A percentile compares a stretch with the other conserved stretches of the same genome.
These are phyloP conservation scores for Candida sphagnicola DNA, from an alignment of 805 yeast species.

Conservation along the genomic window DNA sequence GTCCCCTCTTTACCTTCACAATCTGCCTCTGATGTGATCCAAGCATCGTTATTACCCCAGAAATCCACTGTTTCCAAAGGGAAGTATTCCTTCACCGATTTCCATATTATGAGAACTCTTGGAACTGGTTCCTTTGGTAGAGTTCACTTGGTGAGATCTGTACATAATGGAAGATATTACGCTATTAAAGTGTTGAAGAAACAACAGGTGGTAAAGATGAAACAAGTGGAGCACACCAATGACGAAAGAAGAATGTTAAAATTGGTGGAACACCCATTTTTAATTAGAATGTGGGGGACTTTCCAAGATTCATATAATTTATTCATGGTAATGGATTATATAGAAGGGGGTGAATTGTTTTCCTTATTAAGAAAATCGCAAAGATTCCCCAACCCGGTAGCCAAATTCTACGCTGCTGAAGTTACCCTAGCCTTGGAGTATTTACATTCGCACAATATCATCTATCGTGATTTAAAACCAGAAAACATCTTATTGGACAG, in stretches of 20 bases:
- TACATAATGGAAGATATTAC: constrained; percentile 56
- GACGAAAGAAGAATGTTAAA: constrained; percentile 59
- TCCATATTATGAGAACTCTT: constrained; percentile 52
- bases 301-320: constrained; percentile 54
- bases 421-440: constrained; percentile 57
- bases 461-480: constrained; percentile 59
- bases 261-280: constrained; percentile 56
- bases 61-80: constrained; percentile 48
- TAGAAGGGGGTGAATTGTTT: constrained; percentile 61
- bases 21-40: constrained; percentile 23
- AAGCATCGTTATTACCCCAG: constrained; percentile 31
- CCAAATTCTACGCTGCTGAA: constrained; percentile 62
- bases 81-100: constrained; percentile 53
- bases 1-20: constrained; percentile 7
- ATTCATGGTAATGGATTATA: constrained; percentile 63
- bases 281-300: constrained; percentile 67
- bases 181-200: constrained; percentile 59
- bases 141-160: constrained; percentile 54
- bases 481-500: constrained; percentile 56
- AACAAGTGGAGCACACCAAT: constrained; percentile 62
- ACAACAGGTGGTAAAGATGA: constrained; percentile 55
- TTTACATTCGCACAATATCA: constrained; percentile 54
- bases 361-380: constrained; percentile 54
- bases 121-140: constrained; percentile 63
- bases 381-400: constrained; percentile 59